Evolutionary conservation across 495 filamentous ascomycete species (phyloP).

Genomic region (Hypoxylon crocopeplum): DNA sequence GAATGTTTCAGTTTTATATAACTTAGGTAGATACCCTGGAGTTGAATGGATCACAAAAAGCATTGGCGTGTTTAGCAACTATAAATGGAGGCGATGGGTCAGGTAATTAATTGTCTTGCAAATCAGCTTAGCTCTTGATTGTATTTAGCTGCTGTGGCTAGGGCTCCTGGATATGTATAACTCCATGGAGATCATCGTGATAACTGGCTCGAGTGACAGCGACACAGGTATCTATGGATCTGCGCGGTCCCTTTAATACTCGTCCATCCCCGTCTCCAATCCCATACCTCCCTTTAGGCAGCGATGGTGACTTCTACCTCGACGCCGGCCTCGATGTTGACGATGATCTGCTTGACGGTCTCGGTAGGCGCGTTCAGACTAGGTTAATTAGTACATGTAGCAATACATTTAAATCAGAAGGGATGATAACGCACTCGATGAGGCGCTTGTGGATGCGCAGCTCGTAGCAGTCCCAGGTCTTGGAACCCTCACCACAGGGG

Average conservation of each 20-base stretch:
- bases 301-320: constrained; percentile 99
- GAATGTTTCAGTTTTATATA: neutral
- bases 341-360: constrained; percentile 99
- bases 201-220: too few species aligned
- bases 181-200: constrained; percentile 7
- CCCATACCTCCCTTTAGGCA: constrained; percentile 65
- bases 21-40: constrained; percentile 30
- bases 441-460: constrained; percentile 99
- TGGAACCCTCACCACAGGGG: constrained; percentile 98
- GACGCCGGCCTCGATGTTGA: constrained; percentile 99
- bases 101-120: constrained; percentile 3
- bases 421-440: constrained; percentile 72
- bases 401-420: too few species aligned
- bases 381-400: too few species aligned
- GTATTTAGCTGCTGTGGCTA: constrained; percentile 7
- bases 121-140: constrained; percentile 3
- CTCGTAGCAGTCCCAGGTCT: constrained; percentile 99
- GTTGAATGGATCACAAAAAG: constrained; percentile 9
- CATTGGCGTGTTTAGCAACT: neutral
- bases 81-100: neutral
- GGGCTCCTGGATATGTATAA: neutral
- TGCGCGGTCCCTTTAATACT: constrained; percentile 1
- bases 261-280: constrained; percentile 1
- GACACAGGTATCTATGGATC: constrained; percentile 13
- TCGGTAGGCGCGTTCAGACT: constrained; percentile 97